A percentile compares a stretch with the other conserved stretches of the same genome.
These are phyloP conservation scores for Tetrahymena borealis DNA, from an alignment of 73 alveolate genomes.

Conservation along the genomic window DNA sequence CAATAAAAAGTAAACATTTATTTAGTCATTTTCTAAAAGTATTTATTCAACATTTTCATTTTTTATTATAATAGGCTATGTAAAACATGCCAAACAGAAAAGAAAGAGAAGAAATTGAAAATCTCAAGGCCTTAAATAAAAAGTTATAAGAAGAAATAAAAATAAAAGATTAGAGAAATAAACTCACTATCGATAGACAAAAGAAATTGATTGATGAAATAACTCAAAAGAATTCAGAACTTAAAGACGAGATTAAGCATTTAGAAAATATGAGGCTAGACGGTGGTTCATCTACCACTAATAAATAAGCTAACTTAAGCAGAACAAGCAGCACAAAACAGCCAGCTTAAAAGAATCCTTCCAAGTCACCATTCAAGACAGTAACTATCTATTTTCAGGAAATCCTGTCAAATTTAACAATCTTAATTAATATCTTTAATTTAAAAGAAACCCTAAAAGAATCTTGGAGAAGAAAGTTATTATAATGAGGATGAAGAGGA, in stretches of 20 bases:
- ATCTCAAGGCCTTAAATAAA: constrained; percentile 64
- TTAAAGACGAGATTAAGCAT: constrained; percentile 59
- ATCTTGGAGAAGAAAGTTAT: constrained; percentile 19
- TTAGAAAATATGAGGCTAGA: constrained; percentile 45
- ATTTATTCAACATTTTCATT: not conserved
- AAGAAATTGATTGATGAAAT: constrained; percentile 77
- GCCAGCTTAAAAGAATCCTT: not conserved
- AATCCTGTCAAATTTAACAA: not conserved
- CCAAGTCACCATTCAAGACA: not conserved
- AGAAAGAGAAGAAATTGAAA: constrained; percentile 91
- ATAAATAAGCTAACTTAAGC: not conserved
- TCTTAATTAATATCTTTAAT: not conserved
- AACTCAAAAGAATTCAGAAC: constrained; percentile 63
- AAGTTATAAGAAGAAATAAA: constrained; percentile 73
- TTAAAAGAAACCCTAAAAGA: constrained; percentile 13
- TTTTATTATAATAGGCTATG: not conserved
- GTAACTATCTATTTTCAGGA: not conserved
- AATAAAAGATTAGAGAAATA: constrained; percentile 76
- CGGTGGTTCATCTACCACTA: not conserved
- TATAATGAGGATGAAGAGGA: constrained; percentile 10
- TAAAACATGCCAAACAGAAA: constrained; percentile 52
- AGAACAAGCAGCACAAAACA: constrained; percentile 2
- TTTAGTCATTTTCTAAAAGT: not conserved
- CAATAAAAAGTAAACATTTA: not conserved
- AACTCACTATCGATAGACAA: constrained; percentile 75